A percentile compares a stretch with the other conserved stretches of the same genome.
Evolutionary conservation across 208 protist species (phyloP).

Genomic region (Trypanosoma boissoni): DNA sequence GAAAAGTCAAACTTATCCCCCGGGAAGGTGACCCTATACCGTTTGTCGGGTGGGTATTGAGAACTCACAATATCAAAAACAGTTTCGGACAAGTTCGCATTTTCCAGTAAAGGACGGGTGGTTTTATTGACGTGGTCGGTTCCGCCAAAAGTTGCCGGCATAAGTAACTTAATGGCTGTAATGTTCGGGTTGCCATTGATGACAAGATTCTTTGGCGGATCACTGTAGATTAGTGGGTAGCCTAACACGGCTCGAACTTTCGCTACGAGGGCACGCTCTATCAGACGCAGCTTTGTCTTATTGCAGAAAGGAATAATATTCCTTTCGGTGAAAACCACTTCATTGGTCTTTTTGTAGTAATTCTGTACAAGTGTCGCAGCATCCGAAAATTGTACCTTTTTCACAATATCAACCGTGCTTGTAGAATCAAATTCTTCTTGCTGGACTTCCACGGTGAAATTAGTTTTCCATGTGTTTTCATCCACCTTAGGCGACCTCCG

Average conservation of each 20-base stretch:
- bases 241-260: constrained; percentile 27
- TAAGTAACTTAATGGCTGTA: constrained; percentile 61
- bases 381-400: constrained; percentile 14
- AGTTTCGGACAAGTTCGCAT: constrained; percentile 15
- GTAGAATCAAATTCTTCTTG: constrained; percentile 40
- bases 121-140: constrained; percentile 26
- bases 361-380: constrained; percentile 22
- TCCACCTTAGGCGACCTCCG: constrained; percentile 24
- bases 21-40: constrained; percentile 27
- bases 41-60: constrained; percentile 16
- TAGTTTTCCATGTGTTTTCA: constrained; percentile 30
- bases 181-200: constrained; percentile 37
- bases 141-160: constrained; percentile 48
- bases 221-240: constrained; percentile 61
- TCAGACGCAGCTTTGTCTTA: constrained; percentile 25
- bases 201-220: constrained; percentile 14
- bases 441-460: constrained; percentile 37
- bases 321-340: constrained; percentile 41
- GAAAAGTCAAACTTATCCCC: constrained; percentile 29
- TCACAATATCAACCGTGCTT: constrained; percentile 19
- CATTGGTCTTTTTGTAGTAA: constrained; percentile 65
- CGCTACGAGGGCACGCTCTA: constrained; percentile 30
- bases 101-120: constrained; percentile 25
- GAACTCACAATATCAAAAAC: constrained; percentile 14
- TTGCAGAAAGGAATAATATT: constrained; percentile 62